Percentiles rank a stretch among this genome's conserved stretches.
These are phyloP conservation scores for Agrocybe pediades DNA, from an alignment of 768 basidiomycete species.

Conservation along the genomic window DNA sequence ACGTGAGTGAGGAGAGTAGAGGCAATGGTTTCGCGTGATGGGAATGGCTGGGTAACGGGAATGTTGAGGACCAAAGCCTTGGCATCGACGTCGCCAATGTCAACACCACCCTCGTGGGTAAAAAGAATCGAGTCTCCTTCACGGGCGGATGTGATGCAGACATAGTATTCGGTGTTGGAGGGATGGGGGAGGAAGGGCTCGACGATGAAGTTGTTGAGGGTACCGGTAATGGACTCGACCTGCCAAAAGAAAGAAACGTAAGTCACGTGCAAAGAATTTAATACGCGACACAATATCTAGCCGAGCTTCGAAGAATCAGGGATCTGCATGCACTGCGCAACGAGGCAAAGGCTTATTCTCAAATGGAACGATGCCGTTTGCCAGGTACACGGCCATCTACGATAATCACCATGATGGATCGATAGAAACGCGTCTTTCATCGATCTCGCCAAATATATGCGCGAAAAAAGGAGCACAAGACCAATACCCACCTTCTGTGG, in stretches of 20 bases:
- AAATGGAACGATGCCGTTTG: not conserved
- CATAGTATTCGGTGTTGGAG: conserved; percentile 93
- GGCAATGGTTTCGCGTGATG: conserved; percentile 76
- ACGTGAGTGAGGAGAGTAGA: conserved; percentile 81
- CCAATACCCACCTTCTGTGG: conserved; percentile 86
- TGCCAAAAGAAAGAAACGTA: conserved; percentile 28
- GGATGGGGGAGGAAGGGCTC: conserved; percentile 99
- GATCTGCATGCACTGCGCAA: not conserved
- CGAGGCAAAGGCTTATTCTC: not conserved
- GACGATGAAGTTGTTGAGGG: conserved; percentile 95
- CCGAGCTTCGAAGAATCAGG: not conserved
- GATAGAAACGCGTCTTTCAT: conserved; percentile 16
- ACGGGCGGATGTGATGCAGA: conserved; percentile 95
- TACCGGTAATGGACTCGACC: conserved; percentile 95
- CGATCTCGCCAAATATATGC: conserved; percentile 17
- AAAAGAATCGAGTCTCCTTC: conserved; percentile 97
- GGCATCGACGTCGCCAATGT: conserved; percentile 97
- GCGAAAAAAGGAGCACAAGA: conserved; percentile 21
- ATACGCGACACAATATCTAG: conserved; percentile 16
- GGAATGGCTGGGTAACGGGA: conserved; percentile 77
- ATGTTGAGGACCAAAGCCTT: conserved; percentile 91
- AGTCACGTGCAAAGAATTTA: conserved; percentile 23
- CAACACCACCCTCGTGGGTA: conserved; percentile 98
- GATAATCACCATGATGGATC: conserved; percentile 18
- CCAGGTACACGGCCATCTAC: conserved; percentile 5